Evolutionary conservation across 805 yeast genomes (phyloP).

Genomic region (Metschnikowia reukaufii): DNA sequence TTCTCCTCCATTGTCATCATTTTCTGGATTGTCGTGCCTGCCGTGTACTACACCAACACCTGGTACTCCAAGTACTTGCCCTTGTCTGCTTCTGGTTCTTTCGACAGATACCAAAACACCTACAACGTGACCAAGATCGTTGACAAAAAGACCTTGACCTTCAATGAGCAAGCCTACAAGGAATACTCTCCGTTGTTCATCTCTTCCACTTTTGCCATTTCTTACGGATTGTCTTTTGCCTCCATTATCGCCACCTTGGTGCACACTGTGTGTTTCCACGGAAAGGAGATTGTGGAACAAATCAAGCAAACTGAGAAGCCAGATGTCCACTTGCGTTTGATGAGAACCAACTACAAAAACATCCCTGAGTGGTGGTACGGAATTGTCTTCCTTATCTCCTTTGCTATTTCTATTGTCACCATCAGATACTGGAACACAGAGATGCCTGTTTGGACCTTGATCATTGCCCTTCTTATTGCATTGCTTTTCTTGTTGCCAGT

Average conservation of each 20-base stretch:
- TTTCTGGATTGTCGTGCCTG: slow-evolving; percentile 55
- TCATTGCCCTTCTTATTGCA: slow-evolving; percentile 41
- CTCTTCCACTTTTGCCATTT: slow-evolving; percentile 56
- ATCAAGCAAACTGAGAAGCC: slow-evolving; percentile 29
- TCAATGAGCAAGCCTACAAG: slow-evolving; percentile 49
- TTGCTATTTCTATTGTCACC: slow-evolving; percentile 40
- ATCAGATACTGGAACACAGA: slow-evolving; percentile 42
- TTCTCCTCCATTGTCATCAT: slow-evolving; percentile 33
- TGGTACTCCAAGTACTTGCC: slow-evolving; percentile 65
- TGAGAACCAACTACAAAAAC: slow-evolving; percentile 43
- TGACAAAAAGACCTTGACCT: slow-evolving; percentile 34
- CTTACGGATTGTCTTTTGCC: slow-evolving; percentile 60
- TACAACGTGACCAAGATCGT: slow-evolving; percentile 55
- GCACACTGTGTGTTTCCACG: slow-evolving; percentile 59
- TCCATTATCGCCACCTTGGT: slow-evolving; percentile 60
- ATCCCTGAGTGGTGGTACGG: slow-evolving; percentile 48
- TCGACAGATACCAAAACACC: slow-evolving; percentile 48
- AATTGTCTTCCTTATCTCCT: slow-evolving; percentile 29
- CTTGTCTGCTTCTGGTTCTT: slow-evolving; percentile 49
- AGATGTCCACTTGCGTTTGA: slow-evolving; percentile 54
- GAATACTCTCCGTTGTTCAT: slow-evolving; percentile 64
- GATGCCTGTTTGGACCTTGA: slow-evolving; percentile 43
- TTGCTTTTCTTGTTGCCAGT: slow-evolving; percentile 41
- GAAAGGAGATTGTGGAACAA: slow-evolving; percentile 46
- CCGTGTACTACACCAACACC: slow-evolving; percentile 51